Base-by-base conservation (phyloP, 345 rosid genomes). In the Clarkia xantiana region DNA sequence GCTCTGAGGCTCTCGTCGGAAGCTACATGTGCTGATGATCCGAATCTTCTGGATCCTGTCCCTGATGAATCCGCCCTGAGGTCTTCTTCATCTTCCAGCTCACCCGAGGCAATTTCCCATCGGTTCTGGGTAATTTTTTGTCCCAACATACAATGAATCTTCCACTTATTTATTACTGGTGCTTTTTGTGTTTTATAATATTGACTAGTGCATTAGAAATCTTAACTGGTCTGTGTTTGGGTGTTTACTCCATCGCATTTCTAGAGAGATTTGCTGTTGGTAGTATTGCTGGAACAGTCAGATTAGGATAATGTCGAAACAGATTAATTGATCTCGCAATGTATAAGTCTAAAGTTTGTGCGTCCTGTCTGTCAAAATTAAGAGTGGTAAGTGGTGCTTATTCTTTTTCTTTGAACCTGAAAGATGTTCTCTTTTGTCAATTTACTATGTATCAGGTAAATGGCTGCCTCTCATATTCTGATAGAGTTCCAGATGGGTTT, bases 401-500 rank as follows among this genome's bases (percentile, higher is more conserved):
- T 23, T 23, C 39, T 22, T 48, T 48, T 16, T 18, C 38, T 11
- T 48, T 10, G 9, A 13, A 48, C 14, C 25, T 46, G 23, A 18
- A 14, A 25, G 25, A 53, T 45, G 57, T 44, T 61, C 55, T 18
- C 51, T 40, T 65, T 39, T 49, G 52, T 50, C 51, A 38, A 54
- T 52, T 49, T 34, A 41, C 53, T 51, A 38, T 73, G 62, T 52
- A 58, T 61, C 84, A 93, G 97, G 97, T 87, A 55, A 93, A 77
- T 74, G 91, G 99, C 60, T 80, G 95, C 71, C 74, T 93, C 58
- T 93, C 99, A 15, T 93, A 93, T 67, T 77, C 68, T 22, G 94
- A 87, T 65, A 82, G 71, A 75, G 74, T 93, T 70, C 97, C 99
- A 17, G 97, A 93, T 80, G 97, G 99, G 23, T 87, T 93, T 76